These are phyloP conservation scores for Aspergillus carlsbadensis DNA, from an alignment of 495 filamentous ascomycete genomes.

Conservation along the genomic window DNA sequence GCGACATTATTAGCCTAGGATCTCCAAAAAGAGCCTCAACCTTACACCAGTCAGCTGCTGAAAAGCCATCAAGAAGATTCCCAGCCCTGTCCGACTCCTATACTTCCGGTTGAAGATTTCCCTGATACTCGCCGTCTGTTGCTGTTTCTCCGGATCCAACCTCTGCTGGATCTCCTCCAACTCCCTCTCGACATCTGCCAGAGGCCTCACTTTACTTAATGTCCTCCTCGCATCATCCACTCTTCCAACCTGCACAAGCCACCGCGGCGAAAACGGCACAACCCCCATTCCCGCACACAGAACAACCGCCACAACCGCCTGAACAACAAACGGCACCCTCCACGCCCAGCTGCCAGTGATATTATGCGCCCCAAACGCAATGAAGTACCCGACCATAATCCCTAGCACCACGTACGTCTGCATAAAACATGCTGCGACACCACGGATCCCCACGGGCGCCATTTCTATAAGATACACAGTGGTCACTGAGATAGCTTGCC, in stretches of 20 bases:
- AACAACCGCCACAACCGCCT: neutral
- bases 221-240: neutral
- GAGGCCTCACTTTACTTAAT: neutral
- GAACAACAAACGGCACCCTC: slow-evolving; percentile 11
- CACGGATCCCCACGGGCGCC: slow-evolving; percentile 7
- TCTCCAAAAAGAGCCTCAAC: neutral
- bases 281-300: slow-evolving; percentile 7
- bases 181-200: neutral
- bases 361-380: slow-evolving; percentile 9
- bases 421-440: slow-evolving; percentile 11
- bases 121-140: slow-evolving; percentile 8
- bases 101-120: slow-evolving; percentile 17
- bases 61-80: slow-evolving; percentile 19
- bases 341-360: slow-evolving; percentile 2
- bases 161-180: slow-evolving; percentile 10
- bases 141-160: slow-evolving; percentile 6
- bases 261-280: slow-evolving; percentile 12
- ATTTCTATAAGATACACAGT: slow-evolving; percentile 18
- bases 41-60: slow-evolving; percentile 19
- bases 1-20: neutral
- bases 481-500: slow-evolving; percentile 16
- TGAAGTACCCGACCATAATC: slow-evolving; percentile 11
- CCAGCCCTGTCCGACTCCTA: slow-evolving; percentile 10
- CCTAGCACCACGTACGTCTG: slow-evolving; percentile 11
- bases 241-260: slow-evolving; percentile 8